Percentiles rank a stretch among this genome's conserved stretches.
These are phyloP conservation scores for Globisporangium yorkense DNA, from an alignment of 352 stramenopile genomes.

Conservation along the genomic window DNA sequence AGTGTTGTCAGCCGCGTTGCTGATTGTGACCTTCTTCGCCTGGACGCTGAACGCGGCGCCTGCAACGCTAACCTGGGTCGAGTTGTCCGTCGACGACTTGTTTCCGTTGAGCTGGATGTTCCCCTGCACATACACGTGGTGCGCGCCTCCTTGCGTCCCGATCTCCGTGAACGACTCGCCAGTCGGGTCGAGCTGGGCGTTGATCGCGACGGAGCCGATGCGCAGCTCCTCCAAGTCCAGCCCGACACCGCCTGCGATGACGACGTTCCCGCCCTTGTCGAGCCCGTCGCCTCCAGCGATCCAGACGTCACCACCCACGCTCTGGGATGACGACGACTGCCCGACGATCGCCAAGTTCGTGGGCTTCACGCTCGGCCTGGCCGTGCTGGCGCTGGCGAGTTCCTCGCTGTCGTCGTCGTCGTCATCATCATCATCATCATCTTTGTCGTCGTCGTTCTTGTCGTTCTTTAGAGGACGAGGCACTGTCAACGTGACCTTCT, in stretches of 20 bases:
- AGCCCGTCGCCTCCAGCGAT: constrained; percentile 48
- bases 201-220: constrained; percentile 48
- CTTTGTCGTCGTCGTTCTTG: not conserved
- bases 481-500: constrained; percentile 14
- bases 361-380: constrained; percentile 8
- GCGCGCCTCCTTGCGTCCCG: constrained; percentile 37
- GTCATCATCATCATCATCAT: constrained; percentile 3
- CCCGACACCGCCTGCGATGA: constrained; percentile 35
- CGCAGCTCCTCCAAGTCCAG: constrained; percentile 16
- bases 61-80: constrained; percentile 36
- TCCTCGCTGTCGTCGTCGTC: constrained; percentile 3
- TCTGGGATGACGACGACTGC: constrained; percentile 40
- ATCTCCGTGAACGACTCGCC: constrained; percentile 53
- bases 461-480: not conserved
- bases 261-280: constrained; percentile 36
- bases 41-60: constrained; percentile 33
- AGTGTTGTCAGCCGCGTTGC: constrained; percentile 29
- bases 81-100: constrained; percentile 22
- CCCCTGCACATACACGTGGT: constrained; percentile 52
- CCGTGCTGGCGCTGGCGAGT: not conserved
- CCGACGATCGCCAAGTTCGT: constrained; percentile 47
- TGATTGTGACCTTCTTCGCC: constrained; percentile 37
- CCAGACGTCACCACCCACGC: constrained; percentile 42
- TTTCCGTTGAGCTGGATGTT: constrained; percentile 51
- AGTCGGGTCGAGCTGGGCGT: constrained; percentile 36